Evolutionary conservation across 2,329 filamentous ascomycete species (phyloP), one percentile per base, ranked within the genome.

Genomic region (Colletotrichum cuscutae): DNA sequence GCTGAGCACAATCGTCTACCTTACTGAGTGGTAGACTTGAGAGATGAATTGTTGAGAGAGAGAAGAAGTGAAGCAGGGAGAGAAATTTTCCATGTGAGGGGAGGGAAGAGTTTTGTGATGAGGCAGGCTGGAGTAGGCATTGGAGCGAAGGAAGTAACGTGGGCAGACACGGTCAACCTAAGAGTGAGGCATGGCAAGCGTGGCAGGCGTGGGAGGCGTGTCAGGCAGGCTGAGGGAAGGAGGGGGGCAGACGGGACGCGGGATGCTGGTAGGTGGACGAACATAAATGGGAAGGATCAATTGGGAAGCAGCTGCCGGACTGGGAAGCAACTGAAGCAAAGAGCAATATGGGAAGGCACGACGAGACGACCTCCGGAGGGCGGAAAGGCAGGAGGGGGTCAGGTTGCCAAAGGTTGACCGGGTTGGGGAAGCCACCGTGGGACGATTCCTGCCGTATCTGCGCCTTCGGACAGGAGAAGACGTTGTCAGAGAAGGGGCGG

Each of bases 391-490:
- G 28, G 22, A 26, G 42, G 24, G 9, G 54, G 30, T 28, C 49
- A 15, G 46, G 32, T 35, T 24, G 30, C 11, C 4, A 28, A 53
- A 52, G 66, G 24, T 58, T n/a, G 66, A 15, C 52, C 26, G n/a
- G 37, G 66, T 49, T 63, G 8, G 59, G 59, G 59, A 69, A 69
- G 66, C 66, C 59, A 58, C 66, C 15, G 19, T 65, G 37, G 49
- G 70, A 60, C 60, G 70, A 72, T 72, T 72, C 70, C 32, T 72
- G 66, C 66, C 70, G 59, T 54, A 60, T 49, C 26, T 65, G 65
- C 53, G 30, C 28, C 15, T 22, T 57, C 37, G 4, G 46, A 53
- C 60, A 69, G 66, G 37, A 68, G 37, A 58, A 9, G 3, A 37
- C 8, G 13, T 52, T 26, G 42, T 35, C 22, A 15, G 19, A 15